Conservation (phyloP, 2,329 filamentous ascomycete genomes). For the Claviceps sp. region DNA sequence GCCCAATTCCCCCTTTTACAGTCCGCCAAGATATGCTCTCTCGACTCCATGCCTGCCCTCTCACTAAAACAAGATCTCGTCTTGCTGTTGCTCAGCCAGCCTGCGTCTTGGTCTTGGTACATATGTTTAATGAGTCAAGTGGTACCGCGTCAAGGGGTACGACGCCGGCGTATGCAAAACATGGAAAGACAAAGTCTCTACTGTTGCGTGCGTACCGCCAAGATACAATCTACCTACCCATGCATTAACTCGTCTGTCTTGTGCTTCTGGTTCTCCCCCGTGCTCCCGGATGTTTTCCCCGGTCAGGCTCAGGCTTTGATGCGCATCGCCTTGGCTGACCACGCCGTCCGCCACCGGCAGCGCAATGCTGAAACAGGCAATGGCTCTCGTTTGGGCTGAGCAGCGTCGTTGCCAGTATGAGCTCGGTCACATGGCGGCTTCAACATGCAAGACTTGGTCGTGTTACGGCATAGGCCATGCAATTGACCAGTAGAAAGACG, state of each 20-base stretch:
- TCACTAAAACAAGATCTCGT: too few relatives aligned
- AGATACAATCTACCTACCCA: background rate
- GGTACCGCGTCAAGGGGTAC: background rate
- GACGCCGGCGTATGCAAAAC: too few relatives aligned
- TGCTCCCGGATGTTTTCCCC: background rate
- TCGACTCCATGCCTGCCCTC: background rate
- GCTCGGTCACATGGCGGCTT: background rate
- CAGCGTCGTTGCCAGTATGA: background rate
- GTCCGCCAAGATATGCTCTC: background rate
- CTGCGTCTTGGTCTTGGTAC: too few relatives aligned
- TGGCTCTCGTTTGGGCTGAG: background rate
- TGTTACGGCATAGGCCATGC: background rate
- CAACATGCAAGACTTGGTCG: constrained; percentile 1
- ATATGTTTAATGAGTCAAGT: background rate
- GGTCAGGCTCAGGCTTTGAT: background rate
- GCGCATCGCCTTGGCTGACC: background rate
- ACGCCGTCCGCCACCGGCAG: background rate
- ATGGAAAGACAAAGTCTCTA: too few relatives aligned
- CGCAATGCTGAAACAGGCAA: background rate
- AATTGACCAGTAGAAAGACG: background rate
- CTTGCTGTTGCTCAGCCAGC: too few relatives aligned
- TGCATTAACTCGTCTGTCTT: background rate
- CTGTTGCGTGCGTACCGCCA: background rate
- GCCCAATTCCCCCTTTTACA: background rate
- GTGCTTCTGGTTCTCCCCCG: background rate